Evolutionary conservation across 2,329 filamentous ascomycete genomes (phyloP), one percentile per base, ranked within the genome.

Genomic region (Ophiostoma sp.): DNA sequence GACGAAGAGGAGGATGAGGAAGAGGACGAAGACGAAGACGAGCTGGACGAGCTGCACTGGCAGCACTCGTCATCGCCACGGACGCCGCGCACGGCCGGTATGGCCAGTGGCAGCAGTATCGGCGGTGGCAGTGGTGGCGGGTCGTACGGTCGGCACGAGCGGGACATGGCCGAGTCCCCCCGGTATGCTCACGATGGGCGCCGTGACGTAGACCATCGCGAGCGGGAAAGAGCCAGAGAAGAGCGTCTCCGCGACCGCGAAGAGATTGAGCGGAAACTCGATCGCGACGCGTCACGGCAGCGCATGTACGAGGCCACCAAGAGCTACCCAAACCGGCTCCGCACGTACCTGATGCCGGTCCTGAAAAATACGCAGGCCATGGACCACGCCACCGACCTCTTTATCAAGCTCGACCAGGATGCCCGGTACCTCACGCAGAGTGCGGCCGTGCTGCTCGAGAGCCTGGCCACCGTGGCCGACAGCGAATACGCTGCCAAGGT

Each of bases 371-470:
- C 67, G 44, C 48, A 62, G 65, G 73, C 71, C 60, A 70, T 74
- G 68, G 73, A 74, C 69, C 67, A 71, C 8, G 70, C 71, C 23
- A 68, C 64, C 6, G 73, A 73, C 31, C 64, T 74, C 17, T 73
- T 74, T 35, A 11, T 71, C 48, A 72, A 72, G 71, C 72, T 74
- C 2, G 73, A 73, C 66, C 67, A 72, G 39, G 73, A 74, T 57
- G 36, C 68, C 4, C 73, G 73, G 20, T 74, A 73, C 67, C 70
- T 74, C 31, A 70, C 73, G 1, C 67, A 66, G 60, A 74, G 73
- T 57, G 70, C 71, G 2, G 64, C 52, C 7, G 60, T 69, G 20
- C 65, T 74, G 54, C 70, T 74, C 6, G 71, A 74, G 65, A 73
- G 69, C 31, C 68, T 74, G 65, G 68, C 72, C 1, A 62, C 62